Percentiles rank a stretch among this genome's conserved stretches.
phyloP scores from a whole-genome alignment of 1,284 basidiomycete species.

The Leccinum variabile region DNA sequence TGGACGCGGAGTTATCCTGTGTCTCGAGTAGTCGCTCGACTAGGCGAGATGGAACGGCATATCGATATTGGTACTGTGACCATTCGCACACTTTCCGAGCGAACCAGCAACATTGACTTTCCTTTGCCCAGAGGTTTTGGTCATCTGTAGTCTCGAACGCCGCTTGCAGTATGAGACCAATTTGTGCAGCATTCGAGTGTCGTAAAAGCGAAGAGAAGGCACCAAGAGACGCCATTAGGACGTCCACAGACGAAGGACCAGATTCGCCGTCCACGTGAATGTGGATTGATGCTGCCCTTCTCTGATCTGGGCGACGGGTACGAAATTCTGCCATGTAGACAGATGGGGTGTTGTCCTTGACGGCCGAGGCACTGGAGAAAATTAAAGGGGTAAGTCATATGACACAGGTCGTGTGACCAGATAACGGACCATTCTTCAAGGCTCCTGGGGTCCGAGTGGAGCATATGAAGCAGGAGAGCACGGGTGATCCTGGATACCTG shows the following conservation, averaged over 20 bases:
- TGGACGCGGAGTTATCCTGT: conserved; percentile 56
- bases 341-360: conserved; percentile 69
- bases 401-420: background rate
- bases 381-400: conserved; percentile 1
- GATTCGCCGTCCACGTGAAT: conserved; percentile 85
- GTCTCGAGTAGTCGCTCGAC: conserved; percentile 79
- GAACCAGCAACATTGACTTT: conserved; percentile 82
- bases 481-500: conserved; percentile 76
- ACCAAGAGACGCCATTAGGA: conserved; percentile 72
- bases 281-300: conserved; percentile 85
- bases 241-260: conserved; percentile 75
- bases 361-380: conserved; percentile 48
- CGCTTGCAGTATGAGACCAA: conserved; percentile 73
- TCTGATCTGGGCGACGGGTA: conserved; percentile 69
- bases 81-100: conserved; percentile 76
- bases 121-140: conserved; percentile 67
- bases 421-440: conserved; percentile 67
- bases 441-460: conserved; percentile 59
- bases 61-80: conserved; percentile 91
- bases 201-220: conserved; percentile 73
- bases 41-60: conserved; percentile 82
- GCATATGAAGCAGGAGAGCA: conserved; percentile 71
- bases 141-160: conserved; percentile 67
- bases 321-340: conserved; percentile 82
- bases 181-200: conserved; percentile 78